phyloP scores from a whole-genome alignment of 2,329 filamentous ascomycete genomes.

The Metarhizium anisopliae region DNA sequence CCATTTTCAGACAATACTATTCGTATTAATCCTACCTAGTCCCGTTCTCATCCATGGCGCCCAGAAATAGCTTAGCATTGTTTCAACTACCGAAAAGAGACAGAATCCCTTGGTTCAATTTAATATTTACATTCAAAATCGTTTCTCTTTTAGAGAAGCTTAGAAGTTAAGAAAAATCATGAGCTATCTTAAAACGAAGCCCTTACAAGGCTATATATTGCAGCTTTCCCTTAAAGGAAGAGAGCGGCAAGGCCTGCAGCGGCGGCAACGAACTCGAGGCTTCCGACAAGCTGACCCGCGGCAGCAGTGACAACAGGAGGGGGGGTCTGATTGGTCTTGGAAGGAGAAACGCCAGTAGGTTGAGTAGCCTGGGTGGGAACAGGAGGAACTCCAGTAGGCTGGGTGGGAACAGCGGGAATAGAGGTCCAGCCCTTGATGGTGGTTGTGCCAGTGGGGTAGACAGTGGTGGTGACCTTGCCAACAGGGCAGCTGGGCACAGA shows the following conservation, averaged over 20 bases:
- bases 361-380: neutral
- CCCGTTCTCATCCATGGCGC: neutral
- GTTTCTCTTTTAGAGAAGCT: neutral
- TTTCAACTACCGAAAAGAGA: neutral
- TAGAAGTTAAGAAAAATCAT: neutral
- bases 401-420: neutral
- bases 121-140: neutral
- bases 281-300: conserved; percentile 21
- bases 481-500: conserved; percentile 21
- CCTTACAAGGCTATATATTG: neutral
- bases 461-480: conserved; percentile 20
- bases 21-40: conserved; percentile 1
- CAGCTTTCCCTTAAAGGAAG: conserved; percentile 9
- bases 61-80: neutral
- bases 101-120: neutral
- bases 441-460: conserved; percentile 21
- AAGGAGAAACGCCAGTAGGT: neutral
- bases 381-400: neutral
- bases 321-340: neutral
- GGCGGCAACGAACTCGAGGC: conserved; percentile 19
- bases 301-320: conserved; percentile 19
- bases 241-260: conserved; percentile 23
- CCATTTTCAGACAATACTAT: neutral
- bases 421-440: conserved; percentile 11
- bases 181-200: neutral